A percentile compares a stretch with the other conserved stretches of the same genome.
Evolutionary conservation across 139 green algal species (phyloP).

Genomic region (Chlamydomonas urium): DNA sequence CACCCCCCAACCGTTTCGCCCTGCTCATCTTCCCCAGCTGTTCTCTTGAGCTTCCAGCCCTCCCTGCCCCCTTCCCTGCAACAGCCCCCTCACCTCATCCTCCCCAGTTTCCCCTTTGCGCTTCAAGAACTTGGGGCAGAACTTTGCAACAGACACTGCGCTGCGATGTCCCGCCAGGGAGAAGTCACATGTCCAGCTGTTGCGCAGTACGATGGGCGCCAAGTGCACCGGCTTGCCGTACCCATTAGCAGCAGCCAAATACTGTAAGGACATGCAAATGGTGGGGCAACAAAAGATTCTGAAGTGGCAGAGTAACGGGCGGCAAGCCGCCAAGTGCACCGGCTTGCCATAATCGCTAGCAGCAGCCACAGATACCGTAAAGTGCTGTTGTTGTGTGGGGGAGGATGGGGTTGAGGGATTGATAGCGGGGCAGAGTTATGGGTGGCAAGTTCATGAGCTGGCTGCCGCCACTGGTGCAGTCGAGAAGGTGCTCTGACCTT

Average conservation of each 20-base stretch:
- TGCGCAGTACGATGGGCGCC: constrained; percentile 18
- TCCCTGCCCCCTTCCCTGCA: too few relatives aligned
- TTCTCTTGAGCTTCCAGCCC: neutral
- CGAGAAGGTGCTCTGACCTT: too few relatives aligned
- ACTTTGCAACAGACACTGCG: constrained; percentile 58
- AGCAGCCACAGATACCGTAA: too few relatives aligned
- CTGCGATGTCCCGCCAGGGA: constrained; percentile 54
- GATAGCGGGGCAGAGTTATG: too few relatives aligned
- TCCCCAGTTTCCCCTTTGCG: neutral
- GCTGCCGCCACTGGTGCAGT: too few relatives aligned
- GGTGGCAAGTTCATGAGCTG: too few relatives aligned
- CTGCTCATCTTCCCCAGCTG: neutral
- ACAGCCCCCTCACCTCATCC: neutral
- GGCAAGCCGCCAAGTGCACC: constrained; percentile 15
- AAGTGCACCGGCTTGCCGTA: constrained; percentile 25
- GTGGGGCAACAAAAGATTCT: too few relatives aligned
- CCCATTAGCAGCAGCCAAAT: constrained; percentile 52
- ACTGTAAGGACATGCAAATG: constrained; percentile 23
- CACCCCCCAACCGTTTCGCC: neutral
- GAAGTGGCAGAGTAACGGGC: too few relatives aligned
- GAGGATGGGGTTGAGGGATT: too few relatives aligned
- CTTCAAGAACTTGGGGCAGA: constrained; percentile 64
- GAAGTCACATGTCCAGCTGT: constrained; percentile 17
- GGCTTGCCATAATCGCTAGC: constrained; percentile 32
- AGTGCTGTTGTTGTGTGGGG: constrained; percentile 20